phyloP scores from a whole-genome alignment of 257 asterid genomes.

The Solanum etuberosum region DNA sequence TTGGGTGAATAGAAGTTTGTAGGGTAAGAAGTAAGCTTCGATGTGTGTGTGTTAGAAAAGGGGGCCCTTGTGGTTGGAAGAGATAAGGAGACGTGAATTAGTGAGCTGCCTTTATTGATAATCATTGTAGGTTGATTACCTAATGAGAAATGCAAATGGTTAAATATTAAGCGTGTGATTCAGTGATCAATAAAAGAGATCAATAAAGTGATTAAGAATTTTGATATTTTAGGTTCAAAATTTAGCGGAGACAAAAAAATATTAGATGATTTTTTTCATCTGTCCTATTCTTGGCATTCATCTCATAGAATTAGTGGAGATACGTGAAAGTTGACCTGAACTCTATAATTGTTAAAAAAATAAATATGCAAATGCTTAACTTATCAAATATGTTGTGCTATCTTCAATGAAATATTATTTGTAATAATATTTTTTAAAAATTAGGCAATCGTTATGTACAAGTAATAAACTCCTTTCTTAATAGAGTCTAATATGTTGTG shows the following conservation, averaged over 20 bases:
- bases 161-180: no score
- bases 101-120: background rate
- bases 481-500: background rate
- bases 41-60: background rate
- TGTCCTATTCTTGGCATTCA: no score
- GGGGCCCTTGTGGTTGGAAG: background rate
- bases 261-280: no score
- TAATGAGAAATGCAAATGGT: background rate
- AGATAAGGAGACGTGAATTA: background rate
- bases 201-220: no score
- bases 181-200: no score
- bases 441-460: background rate
- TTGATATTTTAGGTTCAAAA: no score
- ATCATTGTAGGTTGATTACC: background rate
- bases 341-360: no score
- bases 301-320: no score
- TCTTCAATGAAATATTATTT: background rate
- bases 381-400: background rate
- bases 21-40: background rate
- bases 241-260: no score
- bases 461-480: background rate
- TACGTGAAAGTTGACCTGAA: no score
- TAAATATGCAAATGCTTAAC: background rate
- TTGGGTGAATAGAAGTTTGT: background rate
- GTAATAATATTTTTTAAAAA: background rate